phyloP scores from a whole-genome alignment of 1,139 yeast species.

The Scheffersomyces segobiensis region DNA sequence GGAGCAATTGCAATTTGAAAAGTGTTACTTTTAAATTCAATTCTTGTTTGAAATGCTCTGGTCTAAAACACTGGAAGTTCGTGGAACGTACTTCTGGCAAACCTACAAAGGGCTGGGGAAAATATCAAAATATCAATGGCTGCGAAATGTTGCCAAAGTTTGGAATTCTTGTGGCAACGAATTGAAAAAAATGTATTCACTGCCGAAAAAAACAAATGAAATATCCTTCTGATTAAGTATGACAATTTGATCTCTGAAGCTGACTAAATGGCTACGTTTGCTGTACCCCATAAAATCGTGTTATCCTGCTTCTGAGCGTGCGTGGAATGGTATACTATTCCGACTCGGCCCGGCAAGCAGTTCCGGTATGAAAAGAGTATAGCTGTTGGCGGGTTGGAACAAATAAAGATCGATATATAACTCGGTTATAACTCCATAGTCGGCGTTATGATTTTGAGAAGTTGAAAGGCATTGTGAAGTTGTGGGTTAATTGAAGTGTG shows the following conservation, averaged over 20 bases:
- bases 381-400: not conserved
- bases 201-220: not conserved
- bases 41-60: not conserved
- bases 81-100: not conserved
- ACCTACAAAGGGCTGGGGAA: not conserved
- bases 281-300: not conserved
- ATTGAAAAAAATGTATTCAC: too few relatives aligned
- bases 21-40: not conserved
- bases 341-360: not conserved
- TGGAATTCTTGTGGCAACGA: not conserved
- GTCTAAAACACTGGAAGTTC: not conserved
- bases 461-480: not conserved
- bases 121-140: not conserved
- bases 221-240: not conserved
- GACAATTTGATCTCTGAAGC: not conserved
- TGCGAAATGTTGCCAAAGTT: not conserved
- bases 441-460: not conserved
- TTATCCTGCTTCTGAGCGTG: not conserved
- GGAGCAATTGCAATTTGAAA: constrained; percentile 1
- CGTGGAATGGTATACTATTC: not conserved
- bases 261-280: not conserved
- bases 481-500: not conserved
- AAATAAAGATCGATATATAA: too few relatives aligned
- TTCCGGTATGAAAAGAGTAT: not conserved
- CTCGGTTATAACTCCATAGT: not conserved